Evolutionary conservation across 345 rosid genomes (phyloP), one percentile per base, ranked within the genome.

Genomic region (Ailanthus altissimus): DNA sequence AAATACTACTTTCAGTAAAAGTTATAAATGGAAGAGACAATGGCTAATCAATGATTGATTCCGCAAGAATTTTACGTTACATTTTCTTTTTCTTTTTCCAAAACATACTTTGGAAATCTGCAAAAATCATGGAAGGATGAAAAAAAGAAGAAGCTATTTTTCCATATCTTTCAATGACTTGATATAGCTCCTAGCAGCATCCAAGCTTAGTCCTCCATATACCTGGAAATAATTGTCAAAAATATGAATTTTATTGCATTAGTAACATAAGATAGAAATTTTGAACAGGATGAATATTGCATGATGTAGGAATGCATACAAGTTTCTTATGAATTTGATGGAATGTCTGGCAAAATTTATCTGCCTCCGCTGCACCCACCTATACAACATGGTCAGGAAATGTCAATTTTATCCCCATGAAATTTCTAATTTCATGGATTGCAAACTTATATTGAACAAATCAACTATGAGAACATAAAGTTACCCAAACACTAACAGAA

Each of bases 291-390:
- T 42, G 50, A 32, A 78, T 21, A 47, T 10, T 6, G 14, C 3
- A 15, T n/a, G 40, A 43, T 45, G 36, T 13, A 38, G 12, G 45
- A 63, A 13, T 49, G 68, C 88, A 53, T 88, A 92, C 98, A 65
- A 92, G 93, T 88, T 87, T 91, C 84, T 80, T 86, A 88, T 95
- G 99, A 74, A 90, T 81, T 81, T 84, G 84, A 79, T 86, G 90
- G 60, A 93, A 95, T 58, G 91, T 90, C 80, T 84, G 74, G 88
- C 94, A 95, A 84, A 95, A 89, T 66, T 85, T 86, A 78, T 90
- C 90, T 1, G 97, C 97, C 64, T 90, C 97, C 25, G 80, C 87
- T 42, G 85, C 79, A 47, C 97, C 91, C 61, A 93, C 85, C 98
- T 94, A 74, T 58, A 77, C 40, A 40, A 65, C 53, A 75, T 21